These are phyloP conservation scores for Trebouxia sp. DNA, from an alignment of 139 green algal genomes.

Conservation along the genomic window DNA sequence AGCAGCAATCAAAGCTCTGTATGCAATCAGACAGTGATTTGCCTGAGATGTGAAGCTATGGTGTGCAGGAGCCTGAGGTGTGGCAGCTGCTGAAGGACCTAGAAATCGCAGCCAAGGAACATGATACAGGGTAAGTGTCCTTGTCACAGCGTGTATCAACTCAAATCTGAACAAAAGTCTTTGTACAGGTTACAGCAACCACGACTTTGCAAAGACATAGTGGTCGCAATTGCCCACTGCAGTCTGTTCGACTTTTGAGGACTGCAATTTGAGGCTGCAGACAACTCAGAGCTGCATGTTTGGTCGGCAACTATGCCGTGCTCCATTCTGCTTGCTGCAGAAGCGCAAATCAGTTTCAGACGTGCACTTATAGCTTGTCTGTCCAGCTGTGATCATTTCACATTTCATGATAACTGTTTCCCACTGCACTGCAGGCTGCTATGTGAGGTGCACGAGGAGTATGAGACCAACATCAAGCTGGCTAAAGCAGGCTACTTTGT, in stretches of 20 bases:
- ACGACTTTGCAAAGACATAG: too few relatives aligned
- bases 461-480: slow-evolving; percentile 51
- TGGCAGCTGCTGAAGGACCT: slow-evolving; percentile 48
- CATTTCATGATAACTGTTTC: neutral
- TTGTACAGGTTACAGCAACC: too few relatives aligned
- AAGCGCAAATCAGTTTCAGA: neutral
- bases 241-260: too few relatives aligned
- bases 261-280: too few relatives aligned
- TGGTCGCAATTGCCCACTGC: too few relatives aligned
- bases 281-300: too few relatives aligned
- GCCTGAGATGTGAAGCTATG: neutral
- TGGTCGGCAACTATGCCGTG: too few relatives aligned
- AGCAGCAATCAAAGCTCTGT: too few relatives aligned
- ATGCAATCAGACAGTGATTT: too few relatives aligned
- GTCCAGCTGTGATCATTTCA: neutral
- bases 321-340: too few relatives aligned
- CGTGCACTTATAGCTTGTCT: neutral
- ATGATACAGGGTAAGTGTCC: slow-evolving; percentile 28
- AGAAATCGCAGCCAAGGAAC: slow-evolving; percentile 37
- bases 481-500: slow-evolving; percentile 45
- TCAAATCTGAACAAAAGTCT: too few relatives aligned
- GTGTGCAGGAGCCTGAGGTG: slow-evolving; percentile 44
- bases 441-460: slow-evolving; percentile 63
- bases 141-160: too few relatives aligned
- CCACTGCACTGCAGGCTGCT: slow-evolving; percentile 44